Base-by-base conservation (phyloP, 805 yeast genomes). In the Yamadazyma sp. region DNA sequence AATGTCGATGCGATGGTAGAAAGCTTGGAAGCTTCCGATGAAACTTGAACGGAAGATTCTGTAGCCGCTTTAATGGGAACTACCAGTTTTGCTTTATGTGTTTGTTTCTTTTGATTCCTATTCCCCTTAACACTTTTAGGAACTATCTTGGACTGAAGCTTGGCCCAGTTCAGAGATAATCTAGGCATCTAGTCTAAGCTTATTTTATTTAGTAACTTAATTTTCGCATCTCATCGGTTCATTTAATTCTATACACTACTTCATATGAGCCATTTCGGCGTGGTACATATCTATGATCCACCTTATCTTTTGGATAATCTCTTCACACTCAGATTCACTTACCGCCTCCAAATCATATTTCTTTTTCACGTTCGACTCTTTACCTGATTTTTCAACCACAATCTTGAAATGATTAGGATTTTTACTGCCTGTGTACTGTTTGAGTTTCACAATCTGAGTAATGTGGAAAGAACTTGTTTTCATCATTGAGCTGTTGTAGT, bases 381-480 rank as follows among this genome's bases (percentile, higher is more conserved):
- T 66, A 6, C 46, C 54, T 10, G 54, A 61, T 38, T 65, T 67
- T 29, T 54, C 47, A 5, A 89, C 81, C 11, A 86, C 81, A 6
- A 91, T 78, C 57, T 90, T 90, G 64, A 91, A 87, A 49, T 86
- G 84, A 11, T 75, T 73, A 0, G 91, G 88, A 14, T 82, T 77
- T 49, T 87, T 84, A 29, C 60, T 49, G 31, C 55, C 53, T 25
- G 75, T 70, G 35, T 88, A 83, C 54, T 82, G 93, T 53, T 89
- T 89, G 44, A 86, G 73, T 40, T 80, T 77, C 12, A 78, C 58
- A 16, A 91, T 78, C 52, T 86, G 95, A 13, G 84, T 77, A 7
- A 89, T 78, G 53, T 89, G 95, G 57, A 91, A 87, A 0, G 95
- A 83, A 11, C 89, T 79, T 0, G 96, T 90, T 54, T 90, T 90